Conservation (phyloP, 2,329 filamentous ascomycete genomes). For the Keithomyces neogunnii region DNA sequence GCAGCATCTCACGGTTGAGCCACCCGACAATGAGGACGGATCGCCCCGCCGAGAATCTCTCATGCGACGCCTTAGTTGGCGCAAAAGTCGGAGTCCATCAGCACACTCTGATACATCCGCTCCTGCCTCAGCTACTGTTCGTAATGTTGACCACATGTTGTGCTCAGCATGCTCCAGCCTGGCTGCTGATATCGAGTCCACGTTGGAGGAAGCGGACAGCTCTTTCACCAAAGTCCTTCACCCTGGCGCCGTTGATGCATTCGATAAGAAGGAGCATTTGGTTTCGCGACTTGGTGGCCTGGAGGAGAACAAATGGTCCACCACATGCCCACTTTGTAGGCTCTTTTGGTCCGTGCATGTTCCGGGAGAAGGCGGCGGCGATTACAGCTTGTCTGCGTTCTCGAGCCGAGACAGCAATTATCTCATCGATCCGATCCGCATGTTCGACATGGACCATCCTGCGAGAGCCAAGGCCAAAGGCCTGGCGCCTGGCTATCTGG, state of each 20-base stretch:
- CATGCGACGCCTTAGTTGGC: constrained; percentile 27
- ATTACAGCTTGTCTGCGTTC: constrained; percentile 23
- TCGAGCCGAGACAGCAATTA: constrained; percentile 26
- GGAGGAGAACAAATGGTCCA: constrained; percentile 22
- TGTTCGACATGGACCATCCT: constrained; percentile 23
- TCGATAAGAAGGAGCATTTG: constrained; percentile 23
- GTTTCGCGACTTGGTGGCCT: constrained; percentile 18
- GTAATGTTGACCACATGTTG: constrained; percentile 20
- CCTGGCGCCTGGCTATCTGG: constrained; percentile 21
- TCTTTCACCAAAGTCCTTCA: constrained; percentile 20
- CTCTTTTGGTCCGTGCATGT: constrained; percentile 25
- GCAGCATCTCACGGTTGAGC: constrained; percentile 27
- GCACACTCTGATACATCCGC: constrained; percentile 21
- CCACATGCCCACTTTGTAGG: constrained; percentile 26
- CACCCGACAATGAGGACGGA: constrained; percentile 18
- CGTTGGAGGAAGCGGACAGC: constrained; percentile 22
- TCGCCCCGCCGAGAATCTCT: constrained; percentile 21
- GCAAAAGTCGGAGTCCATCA: constrained; percentile 26
- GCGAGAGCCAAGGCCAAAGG: constrained; percentile 19
- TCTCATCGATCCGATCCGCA: constrained; percentile 20
- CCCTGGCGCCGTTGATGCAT: constrained; percentile 20
- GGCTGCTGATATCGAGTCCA: constrained; percentile 24
- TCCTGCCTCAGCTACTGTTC: constrained; percentile 12
- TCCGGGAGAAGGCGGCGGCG: constrained; percentile 19
- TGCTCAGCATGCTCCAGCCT: constrained; percentile 22